phyloP scores from a whole-genome alignment of 768 basidiomycete genomes.

The Kwoniella shandongensis region DNA sequence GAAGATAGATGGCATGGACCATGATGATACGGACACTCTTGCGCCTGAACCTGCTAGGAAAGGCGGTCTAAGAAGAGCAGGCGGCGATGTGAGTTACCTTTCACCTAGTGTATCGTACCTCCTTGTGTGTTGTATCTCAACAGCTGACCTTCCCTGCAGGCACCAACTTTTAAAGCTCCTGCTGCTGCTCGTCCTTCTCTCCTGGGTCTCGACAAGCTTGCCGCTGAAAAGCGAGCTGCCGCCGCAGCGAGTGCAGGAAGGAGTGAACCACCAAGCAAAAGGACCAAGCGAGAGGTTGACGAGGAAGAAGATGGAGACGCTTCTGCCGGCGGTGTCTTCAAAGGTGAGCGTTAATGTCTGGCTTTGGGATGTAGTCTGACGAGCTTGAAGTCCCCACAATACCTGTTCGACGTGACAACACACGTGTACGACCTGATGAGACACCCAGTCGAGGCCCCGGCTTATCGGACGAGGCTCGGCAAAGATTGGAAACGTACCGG shows the following conservation, averaged over 20 bases:
- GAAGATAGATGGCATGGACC: slow-evolving; percentile 68
- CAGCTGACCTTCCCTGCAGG: slow-evolving; percentile 55
- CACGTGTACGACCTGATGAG: slow-evolving; percentile 76
- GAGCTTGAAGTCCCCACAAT: slow-evolving; percentile 69
- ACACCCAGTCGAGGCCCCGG: slow-evolving; percentile 93
- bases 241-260: slow-evolving; percentile 59
- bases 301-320: slow-evolving; percentile 54
- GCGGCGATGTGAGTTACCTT: slow-evolving; percentile 55
- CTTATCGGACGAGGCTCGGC: slow-evolving; percentile 71
- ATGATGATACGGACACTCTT: slow-evolving; percentile 76
- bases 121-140: slow-evolving; percentile 1
- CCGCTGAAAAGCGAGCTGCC: slow-evolving; percentile 73
- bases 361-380: background rate
- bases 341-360: slow-evolving; percentile 62
- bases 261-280: slow-evolving; percentile 56
- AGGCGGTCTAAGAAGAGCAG: slow-evolving; percentile 70
- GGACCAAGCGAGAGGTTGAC: slow-evolving; percentile 65
- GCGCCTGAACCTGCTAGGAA: slow-evolving; percentile 74
- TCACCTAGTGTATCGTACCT: slow-evolving; percentile 14
- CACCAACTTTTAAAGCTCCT: slow-evolving; percentile 77
- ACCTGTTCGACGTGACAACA: slow-evolving; percentile 63
- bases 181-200: slow-evolving; percentile 70
- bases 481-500: slow-evolving; percentile 74
- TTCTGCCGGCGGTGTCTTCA: slow-evolving; percentile 68
- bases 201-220: slow-evolving; percentile 83